phyloP scores from a whole-genome alignment of 208 protist genomes.

The Ichthyophonus hoferi region DNA sequence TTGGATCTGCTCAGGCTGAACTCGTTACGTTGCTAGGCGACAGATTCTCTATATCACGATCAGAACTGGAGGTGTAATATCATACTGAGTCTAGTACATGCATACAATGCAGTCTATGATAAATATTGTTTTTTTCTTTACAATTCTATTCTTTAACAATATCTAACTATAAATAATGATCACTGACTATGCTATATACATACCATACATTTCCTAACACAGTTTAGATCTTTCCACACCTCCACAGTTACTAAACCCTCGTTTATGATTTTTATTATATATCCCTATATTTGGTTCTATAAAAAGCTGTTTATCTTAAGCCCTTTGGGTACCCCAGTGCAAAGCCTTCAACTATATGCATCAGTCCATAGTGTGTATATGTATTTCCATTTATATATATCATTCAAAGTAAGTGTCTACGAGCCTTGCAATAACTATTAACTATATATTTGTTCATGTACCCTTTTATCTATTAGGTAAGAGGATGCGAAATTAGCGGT shows the following conservation, averaged over 20 bases:
- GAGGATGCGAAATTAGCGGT: conserved; percentile 6
- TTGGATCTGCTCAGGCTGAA: not conserved
- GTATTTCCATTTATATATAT: not conserved
- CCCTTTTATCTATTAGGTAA: not conserved
- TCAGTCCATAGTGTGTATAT: not conserved
- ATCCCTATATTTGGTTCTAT: too few species aligned
- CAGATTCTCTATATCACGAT: not conserved
- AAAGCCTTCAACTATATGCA: not conserved
- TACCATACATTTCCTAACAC: too few species aligned
- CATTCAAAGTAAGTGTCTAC: too few species aligned
- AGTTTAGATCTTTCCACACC: not conserved
- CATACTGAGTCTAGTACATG: too few species aligned
- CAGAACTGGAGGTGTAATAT: not conserved
- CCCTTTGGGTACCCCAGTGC: not conserved
- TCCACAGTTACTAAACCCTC: too few species aligned
- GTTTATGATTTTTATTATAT: too few species aligned
- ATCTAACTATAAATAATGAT: too few species aligned
- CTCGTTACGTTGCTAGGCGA: not conserved
- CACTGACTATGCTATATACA: too few species aligned
- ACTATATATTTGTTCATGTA: not conserved
- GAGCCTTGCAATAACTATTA: too few species aligned
- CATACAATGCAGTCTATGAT: too few species aligned
- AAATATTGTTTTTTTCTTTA: too few species aligned
- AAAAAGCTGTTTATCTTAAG: not conserved
- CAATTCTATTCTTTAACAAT: not conserved